These are phyloP conservation scores for Epicoccum nigrum DNA, from an alignment of 2,329 filamentous ascomycete genomes.

Conservation along the genomic window DNA sequence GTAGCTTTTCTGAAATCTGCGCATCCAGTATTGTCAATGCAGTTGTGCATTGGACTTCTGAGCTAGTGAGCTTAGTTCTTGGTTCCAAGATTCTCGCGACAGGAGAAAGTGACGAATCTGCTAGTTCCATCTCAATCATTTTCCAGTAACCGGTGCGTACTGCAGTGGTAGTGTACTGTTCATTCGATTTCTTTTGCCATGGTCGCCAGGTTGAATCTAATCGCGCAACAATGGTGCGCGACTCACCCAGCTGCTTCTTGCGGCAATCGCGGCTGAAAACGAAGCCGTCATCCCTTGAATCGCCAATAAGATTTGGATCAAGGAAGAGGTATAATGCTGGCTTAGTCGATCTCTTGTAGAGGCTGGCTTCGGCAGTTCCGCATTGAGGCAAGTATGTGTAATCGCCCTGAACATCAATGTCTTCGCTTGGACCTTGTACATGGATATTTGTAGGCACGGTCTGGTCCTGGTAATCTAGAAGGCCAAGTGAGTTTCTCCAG, in stretches of 20 bases:
- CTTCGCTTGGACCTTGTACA: conserved; percentile 45
- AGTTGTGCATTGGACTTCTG: conserved; percentile 22
- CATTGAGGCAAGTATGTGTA: conserved; percentile 62
- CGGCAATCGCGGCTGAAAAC: conserved; percentile 61
- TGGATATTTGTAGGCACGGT: conserved; percentile 54
- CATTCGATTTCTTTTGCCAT: no score
- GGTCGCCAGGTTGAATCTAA: conserved; percentile 48
- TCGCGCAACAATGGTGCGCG: conserved; percentile 54
- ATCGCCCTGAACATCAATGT: conserved; percentile 52
- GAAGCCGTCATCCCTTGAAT: conserved; percentile 58
- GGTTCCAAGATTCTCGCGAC: conserved; percentile 9
- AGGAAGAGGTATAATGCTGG: conserved; percentile 62
- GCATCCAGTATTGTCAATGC: conserved; percentile 30
- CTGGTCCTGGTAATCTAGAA: conserved; percentile 49
- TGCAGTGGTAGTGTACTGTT: conserved; percentile 1
- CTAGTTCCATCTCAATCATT: conserved; percentile 8
- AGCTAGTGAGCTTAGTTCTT: not conserved
- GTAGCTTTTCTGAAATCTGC: conserved; percentile 9
- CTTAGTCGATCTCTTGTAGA: conserved; percentile 56
- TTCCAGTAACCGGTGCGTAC: conserved; percentile 21
- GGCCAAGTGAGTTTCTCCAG: conserved; percentile 46
- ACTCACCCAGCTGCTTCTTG: conserved; percentile 54
- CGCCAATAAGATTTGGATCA: conserved; percentile 59
- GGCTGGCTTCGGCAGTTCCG: conserved; percentile 60
- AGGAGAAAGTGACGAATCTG: conserved; percentile 1